A percentile compares a stretch with the other conserved stretches of the same genome.
phyloP scores from a whole-genome alignment of 176 grass and related monocot species.

The Elaeis guineensis region DNA sequence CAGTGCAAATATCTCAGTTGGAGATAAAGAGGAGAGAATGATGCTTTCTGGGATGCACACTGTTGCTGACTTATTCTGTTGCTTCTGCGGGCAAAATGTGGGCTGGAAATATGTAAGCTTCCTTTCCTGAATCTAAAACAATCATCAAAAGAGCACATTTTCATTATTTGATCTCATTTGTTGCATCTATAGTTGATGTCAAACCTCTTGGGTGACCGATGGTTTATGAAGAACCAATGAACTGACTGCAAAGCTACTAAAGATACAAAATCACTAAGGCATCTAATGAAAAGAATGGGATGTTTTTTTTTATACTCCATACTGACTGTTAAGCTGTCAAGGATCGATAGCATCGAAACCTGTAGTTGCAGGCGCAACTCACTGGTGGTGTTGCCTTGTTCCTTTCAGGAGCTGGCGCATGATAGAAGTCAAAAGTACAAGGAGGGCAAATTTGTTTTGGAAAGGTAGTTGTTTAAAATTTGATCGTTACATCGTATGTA shows the following conservation, averaged over 20 bases:
- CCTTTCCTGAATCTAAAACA: no score
- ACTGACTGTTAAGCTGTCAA: not conserved
- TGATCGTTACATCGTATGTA: no score
- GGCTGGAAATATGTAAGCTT: conserved; percentile 22
- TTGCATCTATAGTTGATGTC: no score
- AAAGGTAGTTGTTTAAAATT: conserved; percentile 7
- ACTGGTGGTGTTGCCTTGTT: not conserved
- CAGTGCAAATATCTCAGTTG: conserved; percentile 10
- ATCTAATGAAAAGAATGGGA: no score
- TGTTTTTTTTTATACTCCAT: not conserved
- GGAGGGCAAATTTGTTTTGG: conserved; percentile 17
- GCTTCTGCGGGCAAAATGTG: conserved; percentile 22
- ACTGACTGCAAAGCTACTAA: no score
- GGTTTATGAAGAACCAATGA: no score
- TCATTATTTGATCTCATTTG: no score
- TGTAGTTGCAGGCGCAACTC: no score
- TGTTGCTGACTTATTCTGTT: conserved; percentile 19
- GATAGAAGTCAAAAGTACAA: conserved; percentile 19
- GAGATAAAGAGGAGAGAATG: conserved; percentile 6
- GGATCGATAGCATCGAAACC: no score
- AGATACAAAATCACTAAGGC: no score
- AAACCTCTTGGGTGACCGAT: no score
- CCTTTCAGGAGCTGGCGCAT: conserved; percentile 1
- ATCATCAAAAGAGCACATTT: no score
- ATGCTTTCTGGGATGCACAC: conserved; percentile 16